Base-by-base conservation (phyloP, 106 monocot species). In the Dendrobium officinale region DNA sequence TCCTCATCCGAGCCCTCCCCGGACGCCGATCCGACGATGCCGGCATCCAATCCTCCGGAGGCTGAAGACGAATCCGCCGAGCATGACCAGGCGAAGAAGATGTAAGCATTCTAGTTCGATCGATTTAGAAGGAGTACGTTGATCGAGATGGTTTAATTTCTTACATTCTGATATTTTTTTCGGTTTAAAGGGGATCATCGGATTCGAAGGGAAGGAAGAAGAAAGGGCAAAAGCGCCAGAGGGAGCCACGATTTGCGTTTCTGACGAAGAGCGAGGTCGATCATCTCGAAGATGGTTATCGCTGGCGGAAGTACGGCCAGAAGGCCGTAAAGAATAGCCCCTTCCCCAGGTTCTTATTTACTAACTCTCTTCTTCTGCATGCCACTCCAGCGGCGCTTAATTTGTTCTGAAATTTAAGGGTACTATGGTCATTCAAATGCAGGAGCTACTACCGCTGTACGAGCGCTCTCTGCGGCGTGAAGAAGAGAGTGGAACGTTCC, bases 361-460 rank as follows among this genome's bases (percentile, higher is more conserved):
- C 51, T 7, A 6, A 0, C 40, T 40, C 29, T n/a, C 79, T 42
- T 0, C 3, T 5, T 3, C 16, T 16, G 29, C 33, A 51, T 51
- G 51, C 51, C 51, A 15, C 51, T 51, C 10, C 10, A 51, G 1
- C 13, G 16, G 16, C 51, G 16, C 15, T 16, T 51, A 51, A 51
- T 51, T 51, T 51, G 2, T 51, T 13, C 51, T 51, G 13, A 51
- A 51, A 51, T 51, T 13, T 10, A 15, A 10, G 51, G 51, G 51
- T 2, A 37, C 37, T 72, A 29, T 59, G 67, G 48, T 17, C 66
- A 61, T 85, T 58, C 49, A 1, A 9, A 13, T 66, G 78, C 87
- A 93, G 93, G 91, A 87, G 85, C 91, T 93, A 93, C 84, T 93
- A 89, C 88, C 88, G 93, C 15, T 93, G 93, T 87, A 93, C 91